Evolutionary conservation across 805 yeast species (phyloP).

Genomic region (Kluyveromyces wickerhamii): DNA sequence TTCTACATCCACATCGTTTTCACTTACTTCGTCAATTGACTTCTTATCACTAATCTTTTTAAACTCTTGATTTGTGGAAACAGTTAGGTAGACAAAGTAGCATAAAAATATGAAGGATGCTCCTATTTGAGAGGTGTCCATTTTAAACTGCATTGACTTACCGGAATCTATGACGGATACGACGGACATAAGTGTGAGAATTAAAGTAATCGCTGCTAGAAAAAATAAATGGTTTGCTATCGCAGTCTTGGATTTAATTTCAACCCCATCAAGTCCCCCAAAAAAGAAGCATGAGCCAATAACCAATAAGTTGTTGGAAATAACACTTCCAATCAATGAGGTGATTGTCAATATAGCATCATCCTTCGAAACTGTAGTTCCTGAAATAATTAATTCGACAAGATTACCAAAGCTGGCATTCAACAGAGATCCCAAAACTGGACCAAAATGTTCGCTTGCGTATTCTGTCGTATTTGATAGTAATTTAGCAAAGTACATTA

Average conservation of each 20-base stretch:
- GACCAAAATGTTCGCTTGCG: constrained; percentile 1
- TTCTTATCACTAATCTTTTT: neutral
- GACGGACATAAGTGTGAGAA: neutral
- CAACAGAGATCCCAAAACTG: neutral
- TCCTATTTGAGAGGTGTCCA: constrained; percentile 1
- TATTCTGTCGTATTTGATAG: neutral
- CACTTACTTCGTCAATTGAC: neutral
- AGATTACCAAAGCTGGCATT: neutral
- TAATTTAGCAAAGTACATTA: constrained; percentile 1
- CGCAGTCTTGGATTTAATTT: neutral
- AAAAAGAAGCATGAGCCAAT: constrained; percentile 1
- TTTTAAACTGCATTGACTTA: neutral
- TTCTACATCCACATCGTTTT: neutral
- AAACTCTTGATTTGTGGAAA: neutral
- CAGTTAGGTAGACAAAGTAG: neutral
- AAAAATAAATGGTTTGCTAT: neutral
- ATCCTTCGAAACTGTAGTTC: constrained; percentile 1
- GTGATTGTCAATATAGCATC: neutral
- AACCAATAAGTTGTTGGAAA: neutral
- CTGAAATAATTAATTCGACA: neutral
- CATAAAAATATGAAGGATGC: neutral
- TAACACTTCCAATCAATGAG: neutral
- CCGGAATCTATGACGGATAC: neutral
- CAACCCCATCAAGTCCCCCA: neutral
- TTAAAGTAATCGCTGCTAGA: neutral